Base-by-base conservation (phyloP, 352 stramenopile genomes). In the Hyaloperonospora arabidopsidis region DNA sequence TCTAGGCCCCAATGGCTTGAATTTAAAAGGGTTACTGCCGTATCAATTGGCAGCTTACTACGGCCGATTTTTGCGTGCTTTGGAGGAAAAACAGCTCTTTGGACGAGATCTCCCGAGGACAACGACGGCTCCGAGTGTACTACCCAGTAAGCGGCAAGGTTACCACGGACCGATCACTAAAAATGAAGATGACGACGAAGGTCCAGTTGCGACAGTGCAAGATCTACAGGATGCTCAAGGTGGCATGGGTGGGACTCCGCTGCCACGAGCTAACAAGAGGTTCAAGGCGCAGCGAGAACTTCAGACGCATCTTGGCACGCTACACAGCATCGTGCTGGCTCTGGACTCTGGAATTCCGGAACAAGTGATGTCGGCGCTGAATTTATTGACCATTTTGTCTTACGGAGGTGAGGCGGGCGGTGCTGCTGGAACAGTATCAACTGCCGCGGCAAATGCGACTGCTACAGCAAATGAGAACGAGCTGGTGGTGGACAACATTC, bases 81-180 rank as follows among this genome's bases (percentile, higher is more conserved):
- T 92, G 55, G 82, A 92, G 47, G 68, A 80, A 57, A 87, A 89
- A 52, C 79, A 92, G 63, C 63, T 92, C 19, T 86, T 85, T 50
- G 79, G 79, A 22, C 66, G 75, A 41, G 79, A 89, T 46, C 22
- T 85, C 4, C 58, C 74, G 5, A 41, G 28, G 1, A 59, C 39
- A 2, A 50, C 60, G 22, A 46, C 55, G 14, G 56, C 65, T 0
- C 67, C 61, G 39, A 45, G 32, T 7, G 60, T 54, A 1, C 35
- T 68, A 35, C 54, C 59, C 12, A 63, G 39, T 44, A 84, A 83
- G 53, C 63, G 68, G 12, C 46, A 43, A 15, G 49, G 40, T 15
- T 47, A 65, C 17, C 25, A 29, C 3, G 3, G 7, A 29, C 25
- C 2, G 35, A 18, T 41, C n/a, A 15, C 2, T 18, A 47, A 59